Percentiles rank a stretch among this genome's conserved stretches.
Evolutionary conservation across 768 basidiomycete species (phyloP).

Genomic region (Phaeotremella skinneri): DNA sequence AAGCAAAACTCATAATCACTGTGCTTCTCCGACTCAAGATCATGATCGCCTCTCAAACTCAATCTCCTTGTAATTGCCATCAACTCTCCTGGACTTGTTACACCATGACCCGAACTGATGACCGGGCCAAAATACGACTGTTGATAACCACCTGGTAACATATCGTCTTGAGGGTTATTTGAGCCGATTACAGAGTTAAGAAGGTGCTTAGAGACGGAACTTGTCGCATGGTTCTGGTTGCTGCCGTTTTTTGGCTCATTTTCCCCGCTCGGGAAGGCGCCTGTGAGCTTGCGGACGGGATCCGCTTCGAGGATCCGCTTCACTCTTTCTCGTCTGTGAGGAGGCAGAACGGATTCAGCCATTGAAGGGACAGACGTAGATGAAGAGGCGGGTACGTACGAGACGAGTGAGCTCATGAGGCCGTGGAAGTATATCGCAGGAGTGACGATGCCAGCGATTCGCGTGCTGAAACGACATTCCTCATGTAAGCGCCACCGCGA

Average conservation of each 20-base stretch:
- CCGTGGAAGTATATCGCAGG: neutral
- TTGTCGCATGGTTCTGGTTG: neutral
- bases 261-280: neutral
- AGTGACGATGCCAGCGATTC: neutral
- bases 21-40: neutral
- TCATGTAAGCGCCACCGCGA: no score
- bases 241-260: neutral
- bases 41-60: neutral
- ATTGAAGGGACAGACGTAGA: no score
- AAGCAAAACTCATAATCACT: neutral
- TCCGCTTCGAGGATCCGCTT: slow-evolving; percentile 1
- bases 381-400: neutral
- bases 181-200: neutral
- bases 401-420: neutral
- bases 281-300: neutral
- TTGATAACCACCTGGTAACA: no score
- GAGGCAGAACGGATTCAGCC: no score
- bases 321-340: slow-evolving; percentile 1
- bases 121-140: neutral
- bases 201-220: neutral
- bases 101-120: neutral
- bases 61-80: neutral
- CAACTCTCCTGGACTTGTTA: neutral
- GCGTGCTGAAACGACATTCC: neutral
- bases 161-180: neutral